phyloP scores from a whole-genome alignment of 306 rosid genomes.

The Castanospermum australe region DNA sequence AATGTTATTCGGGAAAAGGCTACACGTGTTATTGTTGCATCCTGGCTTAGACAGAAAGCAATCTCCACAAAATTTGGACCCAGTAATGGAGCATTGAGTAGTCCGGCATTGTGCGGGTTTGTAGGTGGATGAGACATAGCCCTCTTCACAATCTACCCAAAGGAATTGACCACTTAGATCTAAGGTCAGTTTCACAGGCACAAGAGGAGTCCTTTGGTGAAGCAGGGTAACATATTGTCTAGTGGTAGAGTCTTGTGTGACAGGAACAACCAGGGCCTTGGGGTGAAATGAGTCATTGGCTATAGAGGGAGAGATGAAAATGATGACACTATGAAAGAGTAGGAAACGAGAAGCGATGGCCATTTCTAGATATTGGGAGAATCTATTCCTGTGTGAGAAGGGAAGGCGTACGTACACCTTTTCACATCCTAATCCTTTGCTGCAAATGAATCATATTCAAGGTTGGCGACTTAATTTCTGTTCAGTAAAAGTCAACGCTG shows the following conservation, averaged over 20 bases:
- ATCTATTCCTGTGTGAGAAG: background rate
- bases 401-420: background rate
- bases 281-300: slow-evolving; percentile 30
- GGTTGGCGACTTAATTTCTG: background rate
- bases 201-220: slow-evolving; percentile 48
- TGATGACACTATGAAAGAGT: background rate
- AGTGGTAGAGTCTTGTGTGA: slow-evolving; percentile 30
- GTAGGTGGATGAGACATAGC: slow-evolving; percentile 45
- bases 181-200: slow-evolving; percentile 45
- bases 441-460: background rate
- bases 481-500: background rate
- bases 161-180: slow-evolving; percentile 48
- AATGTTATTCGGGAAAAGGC: slow-evolving; percentile 30
- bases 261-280: slow-evolving; percentile 43
- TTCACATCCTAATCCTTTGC: background rate
- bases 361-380: slow-evolving; percentile 12
- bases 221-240: slow-evolving; percentile 38
- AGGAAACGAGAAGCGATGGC: slow-evolving; percentile 11
- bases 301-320: slow-evolving; percentile 15
- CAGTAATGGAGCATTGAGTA: slow-evolving; percentile 37
- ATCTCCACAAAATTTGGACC: slow-evolving; percentile 1
- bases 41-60: slow-evolving; percentile 39
- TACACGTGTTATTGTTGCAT: slow-evolving; percentile 44
- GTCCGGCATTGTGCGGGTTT: slow-evolving; percentile 42
- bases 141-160: slow-evolving; percentile 42